A percentile compares a stretch with the other conserved stretches of the same genome.
Evolutionary conservation across 371 early-diverging fungal genomes (phyloP).

Genomic region (Saksenaea vasiformis): DNA sequence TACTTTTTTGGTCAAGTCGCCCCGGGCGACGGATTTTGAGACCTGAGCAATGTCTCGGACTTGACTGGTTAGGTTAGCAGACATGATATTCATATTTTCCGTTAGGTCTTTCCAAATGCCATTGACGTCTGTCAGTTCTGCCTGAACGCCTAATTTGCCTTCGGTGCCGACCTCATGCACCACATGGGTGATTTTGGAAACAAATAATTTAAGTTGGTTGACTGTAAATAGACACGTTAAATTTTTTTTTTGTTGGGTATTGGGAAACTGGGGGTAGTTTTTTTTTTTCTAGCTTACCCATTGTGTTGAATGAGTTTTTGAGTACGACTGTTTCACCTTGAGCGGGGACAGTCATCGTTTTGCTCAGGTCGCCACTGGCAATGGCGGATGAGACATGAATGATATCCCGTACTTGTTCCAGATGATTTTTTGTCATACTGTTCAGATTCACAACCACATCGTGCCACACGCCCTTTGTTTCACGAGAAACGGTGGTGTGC

Average conservation of each 20-base stretch:
- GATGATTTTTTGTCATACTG: constrained; percentile 64
- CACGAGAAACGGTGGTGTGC: constrained; percentile 47
- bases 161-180: constrained; percentile 41
- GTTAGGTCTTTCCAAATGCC: constrained; percentile 64
- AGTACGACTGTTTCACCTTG: constrained; percentile 70
- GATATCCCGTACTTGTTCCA: constrained; percentile 74
- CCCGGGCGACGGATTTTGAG: constrained; percentile 47
- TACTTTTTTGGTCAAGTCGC: constrained; percentile 51
- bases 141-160: constrained; percentile 33
- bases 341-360: constrained; percentile 67
- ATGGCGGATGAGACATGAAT: constrained; percentile 74
- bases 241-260: not conserved
- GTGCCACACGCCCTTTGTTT: constrained; percentile 67
- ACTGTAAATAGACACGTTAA: constrained; percentile 15
- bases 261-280: too few relatives aligned
- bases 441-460: constrained; percentile 72
- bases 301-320: constrained; percentile 74
- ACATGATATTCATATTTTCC: constrained; percentile 53
- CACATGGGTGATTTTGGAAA: constrained; percentile 40
- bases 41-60: constrained; percentile 53
- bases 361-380: constrained; percentile 71
- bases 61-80: constrained; percentile 47
- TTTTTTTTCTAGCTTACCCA: too few relatives aligned
- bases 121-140: constrained; percentile 40
- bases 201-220: constrained; percentile 33